phyloP scores from a whole-genome alignment of 192 early-diverging fungal species.

The Jimgerdemannia flammicorona region DNA sequence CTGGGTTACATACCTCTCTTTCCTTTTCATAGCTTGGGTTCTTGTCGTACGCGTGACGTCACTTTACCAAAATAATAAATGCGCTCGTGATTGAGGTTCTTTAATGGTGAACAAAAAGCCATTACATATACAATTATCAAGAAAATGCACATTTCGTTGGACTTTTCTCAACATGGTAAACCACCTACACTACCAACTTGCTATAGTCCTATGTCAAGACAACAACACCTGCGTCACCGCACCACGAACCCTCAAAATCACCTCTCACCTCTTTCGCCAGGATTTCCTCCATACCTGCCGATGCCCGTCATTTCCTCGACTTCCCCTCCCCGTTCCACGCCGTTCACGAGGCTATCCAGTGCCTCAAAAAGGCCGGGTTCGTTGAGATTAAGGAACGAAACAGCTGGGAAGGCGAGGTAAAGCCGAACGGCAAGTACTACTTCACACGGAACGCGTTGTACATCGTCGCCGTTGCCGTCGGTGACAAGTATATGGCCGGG shows the following conservation, averaged over 20 bases:
- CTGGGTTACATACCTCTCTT: too few species aligned
- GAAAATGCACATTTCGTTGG: too few species aligned
- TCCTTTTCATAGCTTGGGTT: too few species aligned
- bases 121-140: too few species aligned
- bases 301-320: slow-evolving; percentile 64
- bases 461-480: slow-evolving; percentile 91
- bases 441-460: slow-evolving; percentile 91
- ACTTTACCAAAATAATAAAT: too few species aligned
- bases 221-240: not conserved
- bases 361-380: slow-evolving; percentile 77
- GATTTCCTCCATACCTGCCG: slow-evolving; percentile 7
- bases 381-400: slow-evolving; percentile 87
- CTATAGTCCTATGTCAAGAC: too few species aligned
- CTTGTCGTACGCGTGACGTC: too few species aligned
- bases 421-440: slow-evolving; percentile 87
- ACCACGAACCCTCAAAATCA: not conserved
- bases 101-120: too few species aligned
- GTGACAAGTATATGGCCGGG: slow-evolving; percentile 77
- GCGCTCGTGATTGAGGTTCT: too few species aligned
- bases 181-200: too few species aligned
- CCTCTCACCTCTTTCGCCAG: not conserved
- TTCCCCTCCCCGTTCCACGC: slow-evolving; percentile 99
- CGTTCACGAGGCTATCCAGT: slow-evolving; percentile 70
- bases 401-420: slow-evolving; percentile 67
- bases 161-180: too few species aligned